Evolutionary conservation across 306 rosid genomes (phyloP).

Genomic region (Geum urbanum): DNA sequence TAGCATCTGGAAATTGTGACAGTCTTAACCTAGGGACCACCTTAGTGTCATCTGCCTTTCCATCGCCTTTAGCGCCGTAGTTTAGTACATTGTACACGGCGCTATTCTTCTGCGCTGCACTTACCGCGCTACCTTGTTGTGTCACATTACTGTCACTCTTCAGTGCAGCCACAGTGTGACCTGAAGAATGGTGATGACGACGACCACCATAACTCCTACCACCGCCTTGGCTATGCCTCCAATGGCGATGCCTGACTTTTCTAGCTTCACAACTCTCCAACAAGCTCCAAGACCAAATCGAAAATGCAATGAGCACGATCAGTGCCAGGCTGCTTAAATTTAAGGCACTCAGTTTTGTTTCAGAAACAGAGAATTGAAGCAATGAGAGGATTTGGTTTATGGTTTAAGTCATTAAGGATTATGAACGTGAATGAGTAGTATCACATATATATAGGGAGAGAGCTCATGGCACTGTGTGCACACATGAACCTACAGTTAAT

Average conservation of each 20-base stretch:
- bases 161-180: background rate
- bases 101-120: background rate
- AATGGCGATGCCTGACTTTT: slow-evolving; percentile 18
- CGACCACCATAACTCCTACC: background rate
- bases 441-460: slow-evolving; percentile 29
- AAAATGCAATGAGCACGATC: slow-evolving; percentile 27
- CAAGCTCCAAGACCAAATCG: slow-evolving; percentile 24
- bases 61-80: slow-evolving; percentile 80
- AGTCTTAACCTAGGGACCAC: slow-evolving; percentile 24
- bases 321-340: slow-evolving; percentile 29
- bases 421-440: no score
- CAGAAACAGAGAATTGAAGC: background rate
- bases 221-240: slow-evolving; percentile 37
- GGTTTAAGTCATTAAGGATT: background rate
- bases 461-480: slow-evolving; percentile 23
- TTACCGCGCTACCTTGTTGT: background rate
- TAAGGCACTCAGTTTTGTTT: slow-evolving; percentile 25
- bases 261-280: slow-evolving; percentile 42
- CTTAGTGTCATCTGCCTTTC: slow-evolving; percentile 70
- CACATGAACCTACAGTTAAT: slow-evolving; percentile 44
- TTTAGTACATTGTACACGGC: slow-evolving; percentile 53
- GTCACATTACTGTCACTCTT: slow-evolving; percentile 2
- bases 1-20: background rate
- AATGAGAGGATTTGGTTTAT: background rate
- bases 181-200: background rate